Percentiles rank a stretch among this genome's conserved stretches.
Conservation (phyloP, 2,329 filamentous ascomycete genomes). For the Stachybotrys echinatus region DNA sequence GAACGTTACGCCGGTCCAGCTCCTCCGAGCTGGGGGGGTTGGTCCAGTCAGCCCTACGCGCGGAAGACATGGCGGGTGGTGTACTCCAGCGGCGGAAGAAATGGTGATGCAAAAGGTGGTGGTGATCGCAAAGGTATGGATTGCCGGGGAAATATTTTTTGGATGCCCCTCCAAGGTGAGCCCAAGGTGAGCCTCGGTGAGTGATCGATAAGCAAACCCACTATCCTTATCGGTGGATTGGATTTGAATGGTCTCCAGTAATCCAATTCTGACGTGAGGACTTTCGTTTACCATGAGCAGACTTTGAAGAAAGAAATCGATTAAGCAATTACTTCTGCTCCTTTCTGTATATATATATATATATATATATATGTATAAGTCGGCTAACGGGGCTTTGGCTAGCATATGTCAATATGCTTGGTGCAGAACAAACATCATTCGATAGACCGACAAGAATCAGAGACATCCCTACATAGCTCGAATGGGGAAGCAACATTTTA, state of each 20-base stretch:
- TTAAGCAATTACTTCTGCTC: too few relatives aligned
- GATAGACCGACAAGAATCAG: too few relatives aligned
- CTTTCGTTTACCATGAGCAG: too few relatives aligned
- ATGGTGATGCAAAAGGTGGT: background rate
- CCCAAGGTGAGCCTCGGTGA: slow-evolving; percentile 6
- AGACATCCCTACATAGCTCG: too few relatives aligned
- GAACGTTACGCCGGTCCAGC: slow-evolving; percentile 56
- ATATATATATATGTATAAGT: too few relatives aligned
- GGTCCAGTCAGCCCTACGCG: slow-evolving; percentile 26
- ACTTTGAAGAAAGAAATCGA: too few relatives aligned
- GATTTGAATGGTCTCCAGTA: background rate
- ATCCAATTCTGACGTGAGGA: background rate
- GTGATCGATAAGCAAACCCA: background rate
- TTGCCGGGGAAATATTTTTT: slow-evolving; percentile 19
- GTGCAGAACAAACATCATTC: too few relatives aligned
- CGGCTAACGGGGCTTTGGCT: too few relatives aligned
- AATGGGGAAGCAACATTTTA: too few relatives aligned
- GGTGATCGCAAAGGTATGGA: slow-evolving; percentile 4
- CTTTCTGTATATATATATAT: too few relatives aligned
- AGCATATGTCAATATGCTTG: too few relatives aligned
- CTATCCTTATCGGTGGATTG: background rate
- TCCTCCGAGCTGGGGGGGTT: slow-evolving; percentile 46
- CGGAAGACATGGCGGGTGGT: slow-evolving; percentile 24
- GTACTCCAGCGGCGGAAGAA: slow-evolving; percentile 2
- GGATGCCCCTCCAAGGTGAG: slow-evolving; percentile 19